Percentiles rank a stretch among this genome's conserved stretches.
phyloP scores from a whole-genome alignment of 352 stramenopile genomes.

The Phytopythium cucurbitacearum region DNA sequence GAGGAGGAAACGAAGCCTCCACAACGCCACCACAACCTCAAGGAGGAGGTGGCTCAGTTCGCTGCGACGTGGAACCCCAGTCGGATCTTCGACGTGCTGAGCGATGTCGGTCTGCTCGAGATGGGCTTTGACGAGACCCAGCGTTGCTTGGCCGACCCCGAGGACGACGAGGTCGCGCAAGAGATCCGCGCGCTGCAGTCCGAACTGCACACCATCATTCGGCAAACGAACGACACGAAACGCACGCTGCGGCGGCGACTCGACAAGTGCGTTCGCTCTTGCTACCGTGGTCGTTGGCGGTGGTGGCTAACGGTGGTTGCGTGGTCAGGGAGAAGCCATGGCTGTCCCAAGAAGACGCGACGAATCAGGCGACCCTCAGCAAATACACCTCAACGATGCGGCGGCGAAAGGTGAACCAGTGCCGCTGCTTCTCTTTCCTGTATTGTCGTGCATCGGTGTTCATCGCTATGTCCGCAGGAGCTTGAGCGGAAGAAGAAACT shows the following conservation, averaged over 20 bases:
- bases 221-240: conserved; percentile 58
- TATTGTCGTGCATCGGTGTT: neutral
- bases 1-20: too few relatives aligned
- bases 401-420: conserved; percentile 46
- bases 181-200: conserved; percentile 56
- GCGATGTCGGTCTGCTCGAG: conserved; percentile 51
- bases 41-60: conserved; percentile 1
- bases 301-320: conserved; percentile 3
- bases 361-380: conserved; percentile 39
- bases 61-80: conserved; percentile 20
- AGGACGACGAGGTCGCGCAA: conserved; percentile 60
- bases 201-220: conserved; percentile 32
- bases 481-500: conserved; percentile 66
- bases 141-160: conserved; percentile 16
- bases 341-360: conserved; percentile 41
- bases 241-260: conserved; percentile 46
- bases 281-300: conserved; percentile 4
- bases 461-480: conserved; percentile 26
- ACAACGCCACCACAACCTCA: conserved; percentile 5
- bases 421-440: neutral
- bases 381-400: conserved; percentile 61
- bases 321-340: conserved; percentile 51
- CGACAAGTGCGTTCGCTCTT: conserved; percentile 27
- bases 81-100: conserved; percentile 23
- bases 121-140: conserved; percentile 15